A percentile compares a stretch with the other conserved stretches of the same genome.
phyloP scores from a whole-genome alignment of 2,329 filamentous ascomycete species.

The Monosporascus sp. region DNA sequence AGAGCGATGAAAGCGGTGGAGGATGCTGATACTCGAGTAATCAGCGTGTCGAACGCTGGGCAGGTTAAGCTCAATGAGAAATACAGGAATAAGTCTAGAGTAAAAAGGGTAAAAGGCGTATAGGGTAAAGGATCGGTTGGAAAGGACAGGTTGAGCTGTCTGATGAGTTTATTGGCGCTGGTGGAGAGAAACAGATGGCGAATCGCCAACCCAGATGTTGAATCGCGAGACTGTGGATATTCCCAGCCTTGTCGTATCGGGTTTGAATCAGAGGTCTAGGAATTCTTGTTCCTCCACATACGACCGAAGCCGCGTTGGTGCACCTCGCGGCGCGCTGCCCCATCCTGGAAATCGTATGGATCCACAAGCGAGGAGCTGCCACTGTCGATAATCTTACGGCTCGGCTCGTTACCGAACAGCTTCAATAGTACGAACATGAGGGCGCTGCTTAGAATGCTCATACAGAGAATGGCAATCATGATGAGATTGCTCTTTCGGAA shows the following conservation, averaged over 20 bases:
- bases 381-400: conserved; percentile 36
- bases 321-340: conserved; percentile 54
- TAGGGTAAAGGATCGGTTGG: background rate
- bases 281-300: conserved; percentile 29
- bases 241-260: background rate
- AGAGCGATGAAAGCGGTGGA: background rate
- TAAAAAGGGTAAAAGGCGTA: conserved; percentile 6
- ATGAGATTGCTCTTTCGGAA: conserved; percentile 80
- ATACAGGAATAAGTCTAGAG: conserved; percentile 4
- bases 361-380: conserved; percentile 33
- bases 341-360: conserved; percentile 49
- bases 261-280: conserved; percentile 10
- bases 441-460: conserved; percentile 70
- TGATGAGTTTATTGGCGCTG: conserved; percentile 1
- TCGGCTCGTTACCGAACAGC: conserved; percentile 50
- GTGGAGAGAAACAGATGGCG: conserved; percentile 1
- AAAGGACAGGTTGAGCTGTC: conserved; percentile 35
- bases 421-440: conserved; percentile 64
- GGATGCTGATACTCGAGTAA: conserved; percentile 18
- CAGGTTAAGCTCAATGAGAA: conserved; percentile 14
- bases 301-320: conserved; percentile 54
- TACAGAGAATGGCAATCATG: conserved; percentile 79
- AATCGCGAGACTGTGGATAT: conserved; percentile 17
- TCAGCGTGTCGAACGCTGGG: conserved; percentile 23
- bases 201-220: conserved; percentile 12